Conservation (phyloP, 2,329 filamentous ascomycete genomes). For the Clonostachys solani region DNA sequence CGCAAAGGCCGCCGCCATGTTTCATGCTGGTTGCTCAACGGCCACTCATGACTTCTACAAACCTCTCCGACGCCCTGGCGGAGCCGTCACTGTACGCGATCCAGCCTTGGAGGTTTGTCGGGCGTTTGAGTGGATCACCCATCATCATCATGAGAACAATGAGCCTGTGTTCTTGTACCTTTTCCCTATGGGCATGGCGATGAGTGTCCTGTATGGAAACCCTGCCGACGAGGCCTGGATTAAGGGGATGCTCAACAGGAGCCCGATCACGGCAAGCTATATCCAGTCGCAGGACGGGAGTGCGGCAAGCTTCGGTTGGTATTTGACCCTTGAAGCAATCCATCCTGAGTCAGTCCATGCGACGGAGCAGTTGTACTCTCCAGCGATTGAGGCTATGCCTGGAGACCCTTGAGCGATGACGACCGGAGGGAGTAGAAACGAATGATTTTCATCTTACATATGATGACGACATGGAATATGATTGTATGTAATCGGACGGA, state of each 20-base stretch:
- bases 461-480: no score
- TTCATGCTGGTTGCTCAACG: no score
- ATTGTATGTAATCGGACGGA: no score
- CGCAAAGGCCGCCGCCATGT: neutral
- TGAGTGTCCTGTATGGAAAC: constrained; percentile 3
- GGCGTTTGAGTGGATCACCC: constrained; percentile 6
- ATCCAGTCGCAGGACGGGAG: neutral
- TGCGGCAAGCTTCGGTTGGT: neutral
- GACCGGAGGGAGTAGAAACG: no score
- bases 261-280: neutral
- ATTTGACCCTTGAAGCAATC: neutral
- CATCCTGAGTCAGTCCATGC: neutral
- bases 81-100: neutral
- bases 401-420: no score
- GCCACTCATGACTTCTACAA: neutral
- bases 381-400: no score
- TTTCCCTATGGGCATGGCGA: constrained; percentile 7
- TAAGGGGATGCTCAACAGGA: neutral
- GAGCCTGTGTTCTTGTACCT: constrained; percentile 5
- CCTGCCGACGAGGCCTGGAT: neutral
- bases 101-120: constrained; percentile 7
- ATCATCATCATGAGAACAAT: constrained; percentile 4
- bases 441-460: no score
- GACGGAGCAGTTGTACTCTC: no score
- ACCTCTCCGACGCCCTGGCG: neutral